These are phyloP conservation scores for Oenanthe sinensis DNA, from an alignment of 129 eudicot species.

Conservation along the genomic window DNA sequence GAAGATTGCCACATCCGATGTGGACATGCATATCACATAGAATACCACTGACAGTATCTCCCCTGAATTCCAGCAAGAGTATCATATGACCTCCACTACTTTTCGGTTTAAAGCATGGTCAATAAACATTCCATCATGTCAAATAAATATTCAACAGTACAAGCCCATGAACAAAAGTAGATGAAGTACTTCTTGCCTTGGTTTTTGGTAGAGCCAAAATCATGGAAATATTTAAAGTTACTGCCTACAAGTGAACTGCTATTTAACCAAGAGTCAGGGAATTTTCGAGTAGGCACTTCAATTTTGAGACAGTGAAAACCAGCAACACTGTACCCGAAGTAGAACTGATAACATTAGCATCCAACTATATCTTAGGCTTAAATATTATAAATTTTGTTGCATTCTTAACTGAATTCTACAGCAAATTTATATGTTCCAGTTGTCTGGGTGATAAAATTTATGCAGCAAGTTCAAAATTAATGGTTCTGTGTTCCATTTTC, in stretches of 20 bases:
- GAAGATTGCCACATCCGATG: neutral
- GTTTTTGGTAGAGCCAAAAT: neutral
- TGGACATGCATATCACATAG: neutral
- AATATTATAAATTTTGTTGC: too few relatives aligned
- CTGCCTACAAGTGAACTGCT: neutral
- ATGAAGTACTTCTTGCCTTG: neutral
- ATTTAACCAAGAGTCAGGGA: neutral
- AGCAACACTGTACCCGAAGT: too few relatives aligned
- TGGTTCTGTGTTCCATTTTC: neutral
- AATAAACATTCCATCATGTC: neutral
- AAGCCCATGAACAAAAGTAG: neutral
- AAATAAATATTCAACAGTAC: neutral
- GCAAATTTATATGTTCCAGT: neutral
- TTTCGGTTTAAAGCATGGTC: neutral
- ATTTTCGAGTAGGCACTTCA: too few relatives aligned
- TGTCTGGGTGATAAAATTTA: neutral
- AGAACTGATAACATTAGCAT: too few relatives aligned
- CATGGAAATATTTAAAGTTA: too few relatives aligned
- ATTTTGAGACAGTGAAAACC: too few relatives aligned
- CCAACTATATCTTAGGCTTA: neutral
- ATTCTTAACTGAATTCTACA: neutral
- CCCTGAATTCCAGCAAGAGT: neutral
- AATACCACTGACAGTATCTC: neutral
- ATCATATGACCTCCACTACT: neutral
- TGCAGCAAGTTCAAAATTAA: neutral